phyloP scores from a whole-genome alignment of 805 yeast genomes.

The Kluyveromyces wickerhamii region DNA sequence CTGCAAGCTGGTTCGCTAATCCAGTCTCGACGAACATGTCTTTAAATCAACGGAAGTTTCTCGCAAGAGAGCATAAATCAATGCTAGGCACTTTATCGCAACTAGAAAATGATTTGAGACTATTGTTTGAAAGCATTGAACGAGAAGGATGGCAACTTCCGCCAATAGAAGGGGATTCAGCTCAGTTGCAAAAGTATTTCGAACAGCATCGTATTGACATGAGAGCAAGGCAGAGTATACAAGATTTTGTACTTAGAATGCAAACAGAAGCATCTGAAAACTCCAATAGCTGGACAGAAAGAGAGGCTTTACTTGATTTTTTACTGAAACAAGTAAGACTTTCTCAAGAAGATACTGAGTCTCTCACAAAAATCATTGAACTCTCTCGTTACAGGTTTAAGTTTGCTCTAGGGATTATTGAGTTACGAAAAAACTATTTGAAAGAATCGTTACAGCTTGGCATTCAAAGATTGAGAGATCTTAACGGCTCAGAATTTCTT shows the following conservation, averaged over 20 bases:
- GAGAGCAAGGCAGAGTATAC: constrained; percentile 3
- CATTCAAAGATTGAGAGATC: constrained; percentile 1
- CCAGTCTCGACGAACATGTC: constrained; percentile 8
- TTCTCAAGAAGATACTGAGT: background rate
- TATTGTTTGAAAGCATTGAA: constrained; percentile 3
- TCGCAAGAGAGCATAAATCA: constrained; percentile 13
- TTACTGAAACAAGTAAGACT: constrained; percentile 3
- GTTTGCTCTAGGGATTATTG: constrained; percentile 4
- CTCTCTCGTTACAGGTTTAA: constrained; percentile 2
- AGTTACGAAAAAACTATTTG: constrained; percentile 1
- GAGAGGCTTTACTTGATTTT: background rate
- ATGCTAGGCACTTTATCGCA: background rate
- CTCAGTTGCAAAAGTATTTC: constrained; percentile 1
- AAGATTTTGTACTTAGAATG: constrained; percentile 2
- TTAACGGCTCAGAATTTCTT: constrained; percentile 1
- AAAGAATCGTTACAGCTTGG: constrained; percentile 5
- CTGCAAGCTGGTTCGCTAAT: constrained; percentile 18
- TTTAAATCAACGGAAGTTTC: background rate
- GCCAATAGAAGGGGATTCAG: constrained; percentile 3
- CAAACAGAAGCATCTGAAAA: background rate
- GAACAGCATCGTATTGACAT: constrained; percentile 3
- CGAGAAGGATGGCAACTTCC: constrained; percentile 3
- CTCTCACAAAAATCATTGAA: constrained; percentile 1
- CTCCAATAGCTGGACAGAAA: background rate
- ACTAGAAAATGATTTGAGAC: constrained; percentile 3